Percentiles rank a stretch among this genome's conserved stretches.
Evolutionary conservation across 2,329 filamentous ascomycete genomes (phyloP).

Genomic region (Ceratocystis lukuohia): DNA sequence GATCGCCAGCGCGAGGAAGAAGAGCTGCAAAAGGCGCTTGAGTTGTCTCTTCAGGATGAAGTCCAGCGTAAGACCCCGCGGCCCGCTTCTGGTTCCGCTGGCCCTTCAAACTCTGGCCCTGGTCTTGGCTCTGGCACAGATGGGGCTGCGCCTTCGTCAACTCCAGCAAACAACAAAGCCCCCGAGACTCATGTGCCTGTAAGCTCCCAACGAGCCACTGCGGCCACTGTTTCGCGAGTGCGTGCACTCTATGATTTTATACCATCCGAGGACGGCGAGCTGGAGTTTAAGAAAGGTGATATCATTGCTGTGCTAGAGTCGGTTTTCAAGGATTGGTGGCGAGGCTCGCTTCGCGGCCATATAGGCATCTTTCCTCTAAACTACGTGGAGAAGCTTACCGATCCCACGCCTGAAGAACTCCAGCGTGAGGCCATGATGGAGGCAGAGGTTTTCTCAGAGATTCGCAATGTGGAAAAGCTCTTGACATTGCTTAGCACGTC

Average conservation of each 20-base stretch:
- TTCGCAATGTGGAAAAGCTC: conserved; percentile 53
- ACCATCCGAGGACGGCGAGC: conserved; percentile 82
- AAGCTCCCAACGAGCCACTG: conserved; percentile 64
- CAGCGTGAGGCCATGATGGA: conserved; percentile 96
- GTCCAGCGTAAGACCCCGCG: conserved; percentile 41
- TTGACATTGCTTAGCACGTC: conserved; percentile 84
- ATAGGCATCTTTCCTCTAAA: conserved; percentile 97
- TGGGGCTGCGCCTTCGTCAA: background rate
- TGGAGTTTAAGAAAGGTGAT: conserved; percentile 93
- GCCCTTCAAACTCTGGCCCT: conserved; percentile 26
- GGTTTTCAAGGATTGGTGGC: conserved; percentile 99
- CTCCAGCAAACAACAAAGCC: background rate
- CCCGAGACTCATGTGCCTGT: conserved; percentile 38
- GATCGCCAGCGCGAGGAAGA: conserved; percentile 95
- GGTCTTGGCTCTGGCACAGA: background rate
- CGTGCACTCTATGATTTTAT: conserved; percentile 89
- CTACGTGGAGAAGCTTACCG: conserved; percentile 93
- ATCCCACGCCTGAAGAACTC: conserved; percentile 86
- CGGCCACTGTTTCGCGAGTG: conserved; percentile 88
- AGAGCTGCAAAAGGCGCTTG: conserved; percentile 90
- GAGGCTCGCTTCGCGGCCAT: conserved; percentile 82
- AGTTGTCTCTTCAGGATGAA: conserved; percentile 84
- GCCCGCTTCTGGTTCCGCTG: conserved; percentile 23
- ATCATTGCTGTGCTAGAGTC: conserved; percentile 95
- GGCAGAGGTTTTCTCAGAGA: conserved; percentile 51